Percentiles rank a stretch among this genome's conserved stretches.
phyloP scores from a whole-genome alignment of 2,329 filamentous ascomycete species.

The Verticillium nonalfalfae region DNA sequence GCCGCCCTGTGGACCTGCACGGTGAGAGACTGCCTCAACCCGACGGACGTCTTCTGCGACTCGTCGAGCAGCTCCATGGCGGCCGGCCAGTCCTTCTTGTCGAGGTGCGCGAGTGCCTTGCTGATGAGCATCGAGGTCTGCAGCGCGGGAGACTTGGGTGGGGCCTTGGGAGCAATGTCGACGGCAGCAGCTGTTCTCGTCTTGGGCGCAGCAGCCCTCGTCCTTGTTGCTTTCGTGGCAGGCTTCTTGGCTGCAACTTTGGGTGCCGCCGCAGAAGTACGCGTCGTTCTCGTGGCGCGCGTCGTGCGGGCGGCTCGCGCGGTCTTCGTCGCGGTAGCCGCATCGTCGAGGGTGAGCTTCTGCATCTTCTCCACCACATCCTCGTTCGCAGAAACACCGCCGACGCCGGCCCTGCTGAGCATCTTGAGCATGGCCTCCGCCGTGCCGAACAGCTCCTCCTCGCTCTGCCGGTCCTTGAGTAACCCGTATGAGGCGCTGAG shows the following conservation, averaged over 20 bases:
- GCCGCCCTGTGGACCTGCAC: constrained; percentile 60
- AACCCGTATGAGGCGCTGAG: constrained; percentile 50
- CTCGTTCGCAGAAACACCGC: constrained; percentile 3
- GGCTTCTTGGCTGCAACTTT: constrained; percentile 13
- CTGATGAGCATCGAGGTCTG: constrained; percentile 32
- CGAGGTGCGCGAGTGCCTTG: constrained; percentile 38
- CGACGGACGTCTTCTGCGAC: constrained; percentile 36
- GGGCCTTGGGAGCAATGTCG: constrained; percentile 10
- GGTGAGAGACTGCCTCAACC: constrained; percentile 30
- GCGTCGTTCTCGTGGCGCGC: constrained; percentile 10
- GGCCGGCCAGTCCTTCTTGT: constrained; percentile 48
- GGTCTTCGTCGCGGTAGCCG: constrained; percentile 17
- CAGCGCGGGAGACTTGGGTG: constrained; percentile 19
- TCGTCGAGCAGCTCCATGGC: constrained; percentile 50
- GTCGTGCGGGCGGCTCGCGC: constrained; percentile 14
- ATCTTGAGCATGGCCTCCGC: constrained; percentile 37
- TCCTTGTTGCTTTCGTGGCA: constrained; percentile 3
- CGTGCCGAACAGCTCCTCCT: constrained; percentile 34
- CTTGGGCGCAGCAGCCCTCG: constrained; percentile 8
- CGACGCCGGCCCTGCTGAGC: constrained; percentile 2
- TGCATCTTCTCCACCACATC: constrained; percentile 30
- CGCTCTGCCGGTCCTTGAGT: constrained; percentile 36
- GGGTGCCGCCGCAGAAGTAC: constrained; percentile 5
- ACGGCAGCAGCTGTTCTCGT: constrained; percentile 13
- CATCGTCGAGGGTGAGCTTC: constrained; percentile 23